Evolutionary conservation across 345 rosid genomes (phyloP), one percentile per base, ranked within the genome.

Genomic region (Barbarea vulgaris): DNA sequence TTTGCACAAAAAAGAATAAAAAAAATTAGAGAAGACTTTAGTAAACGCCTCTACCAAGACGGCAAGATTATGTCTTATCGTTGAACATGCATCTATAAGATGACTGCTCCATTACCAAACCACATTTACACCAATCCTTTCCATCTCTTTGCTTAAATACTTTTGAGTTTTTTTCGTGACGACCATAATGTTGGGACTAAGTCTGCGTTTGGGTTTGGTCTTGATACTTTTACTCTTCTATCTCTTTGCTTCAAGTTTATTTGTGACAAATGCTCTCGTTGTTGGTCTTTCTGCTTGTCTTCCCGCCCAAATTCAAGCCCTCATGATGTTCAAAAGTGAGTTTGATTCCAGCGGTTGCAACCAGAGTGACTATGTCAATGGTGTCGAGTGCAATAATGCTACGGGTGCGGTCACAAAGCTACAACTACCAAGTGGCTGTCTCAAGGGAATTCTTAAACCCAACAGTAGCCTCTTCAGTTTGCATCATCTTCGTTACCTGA

Each of bases 361-460:
- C 9, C 50, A 42, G 0, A 63, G 3, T 42, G 67, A 15, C 52
- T 24, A 24, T 13, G 25, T 25, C 3, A 11, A 54, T 18, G 58
- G 18, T 7, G 58, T 66, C 13, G 1, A 0, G 19, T 65, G 70
- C 28, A 10, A 65, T 65, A 28, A 46, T 10, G 1, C 12, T 4
- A 65, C 28, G 0, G 70, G 42, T 47, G 56, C 0, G 10, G 42
- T 65, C 27, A 65, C 28, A 0, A 28, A 50, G 39, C 51, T 62
- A 24, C 67, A 62, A 41, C 51, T 62, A 3, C 67, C 67, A 34
- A 59, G 10, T 14, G 67, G 33, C 22, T 67, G 72, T 11, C 15
- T 67, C 1, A 3, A 1, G 5, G 33, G 33, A 30, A 30, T 30
- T 30, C 33, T 30, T 7, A 30, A 30, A 30, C 33, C 33, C 7